Percentiles rank a stretch among this genome's conserved stretches.
phyloP scores from a whole-genome alignment of 78 protist species.

The Andalucia godoyi region DNA sequence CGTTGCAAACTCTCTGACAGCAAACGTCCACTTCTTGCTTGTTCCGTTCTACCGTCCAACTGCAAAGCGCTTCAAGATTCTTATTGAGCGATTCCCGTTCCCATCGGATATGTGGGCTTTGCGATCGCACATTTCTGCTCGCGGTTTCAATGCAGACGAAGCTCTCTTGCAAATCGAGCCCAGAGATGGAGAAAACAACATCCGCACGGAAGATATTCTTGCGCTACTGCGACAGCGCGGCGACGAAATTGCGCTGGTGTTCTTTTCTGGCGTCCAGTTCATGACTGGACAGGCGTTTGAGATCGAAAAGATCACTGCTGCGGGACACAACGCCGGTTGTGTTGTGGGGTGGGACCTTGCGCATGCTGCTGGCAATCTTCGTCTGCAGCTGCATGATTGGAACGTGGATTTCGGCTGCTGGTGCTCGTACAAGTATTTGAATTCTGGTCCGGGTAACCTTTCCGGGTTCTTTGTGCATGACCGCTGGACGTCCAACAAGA shows the following conservation, averaged over 20 bases:
- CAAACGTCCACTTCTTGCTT: conserved; percentile 71
- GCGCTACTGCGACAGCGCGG: conserved; percentile 30
- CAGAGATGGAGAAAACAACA: conserved; percentile 27
- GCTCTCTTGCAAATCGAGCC: conserved; percentile 35
- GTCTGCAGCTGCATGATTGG: conserved; percentile 80
- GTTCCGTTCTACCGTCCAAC: conserved; percentile 74
- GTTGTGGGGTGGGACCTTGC: conserved; percentile 83
- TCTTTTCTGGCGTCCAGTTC: conserved; percentile 44
- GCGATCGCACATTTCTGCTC: conserved; percentile 39
- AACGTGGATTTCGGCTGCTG: conserved; percentile 81
- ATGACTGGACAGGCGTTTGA: conserved; percentile 74
- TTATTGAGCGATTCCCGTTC: conserved; percentile 78
- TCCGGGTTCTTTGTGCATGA: conserved; percentile 72
- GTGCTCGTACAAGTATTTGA: conserved; percentile 87
- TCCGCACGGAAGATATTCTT: conserved; percentile 39
- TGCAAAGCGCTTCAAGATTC: conserved; percentile 44
- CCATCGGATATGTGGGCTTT: conserved; percentile 80
- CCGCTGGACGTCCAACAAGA: not conserved
- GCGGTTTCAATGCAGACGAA: conserved; percentile 48
- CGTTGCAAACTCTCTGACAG: conserved; percentile 78
- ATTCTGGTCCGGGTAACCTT: conserved; percentile 82
- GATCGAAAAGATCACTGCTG: conserved; percentile 51
- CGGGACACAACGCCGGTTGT: conserved; percentile 31
- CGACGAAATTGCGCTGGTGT: conserved; percentile 16
- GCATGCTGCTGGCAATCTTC: conserved; percentile 84